Evolutionary conservation across 352 stramenopile genomes (phyloP).

Genomic region (Globisporangium recalcitrans): DNA sequence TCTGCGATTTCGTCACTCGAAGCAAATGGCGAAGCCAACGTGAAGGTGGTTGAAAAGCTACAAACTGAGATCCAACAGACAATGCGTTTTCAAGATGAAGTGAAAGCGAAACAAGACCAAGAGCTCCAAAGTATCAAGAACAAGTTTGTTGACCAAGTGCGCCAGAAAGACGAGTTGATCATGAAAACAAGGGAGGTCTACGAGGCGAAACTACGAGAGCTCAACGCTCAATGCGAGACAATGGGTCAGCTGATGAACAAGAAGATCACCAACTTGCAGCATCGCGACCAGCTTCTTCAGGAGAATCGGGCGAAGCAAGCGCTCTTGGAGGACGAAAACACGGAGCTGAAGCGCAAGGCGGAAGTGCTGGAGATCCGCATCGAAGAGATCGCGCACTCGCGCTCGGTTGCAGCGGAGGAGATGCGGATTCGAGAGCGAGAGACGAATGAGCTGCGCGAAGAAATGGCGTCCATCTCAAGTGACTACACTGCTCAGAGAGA

Average conservation of each 20-base stretch:
- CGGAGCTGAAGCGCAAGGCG: slow-evolving; percentile 67
- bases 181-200: slow-evolving; percentile 55
- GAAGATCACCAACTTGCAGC: slow-evolving; percentile 55
- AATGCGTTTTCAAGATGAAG: slow-evolving; percentile 44
- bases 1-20: slow-evolving; percentile 48
- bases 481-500: slow-evolving; percentile 66
- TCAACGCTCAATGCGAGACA: slow-evolving; percentile 60
- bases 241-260: slow-evolving; percentile 78
- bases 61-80: slow-evolving; percentile 59
- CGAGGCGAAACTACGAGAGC: slow-evolving; percentile 55
- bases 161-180: slow-evolving; percentile 58
- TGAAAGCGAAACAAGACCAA: slow-evolving; percentile 57
- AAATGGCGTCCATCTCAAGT: slow-evolving; percentile 56
- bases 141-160: slow-evolving; percentile 61
- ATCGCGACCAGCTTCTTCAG: slow-evolving; percentile 65
- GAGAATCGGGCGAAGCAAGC: slow-evolving; percentile 51
- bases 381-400: slow-evolving; percentile 65
- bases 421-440: slow-evolving; percentile 61
- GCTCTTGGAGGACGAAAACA: slow-evolving; percentile 70
- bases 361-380: slow-evolving; percentile 72
- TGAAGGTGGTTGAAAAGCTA: slow-evolving; percentile 45
- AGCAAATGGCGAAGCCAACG: slow-evolving; percentile 36
- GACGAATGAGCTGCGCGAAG: slow-evolving; percentile 45
- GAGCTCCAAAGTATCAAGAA: slow-evolving; percentile 49
- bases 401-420: slow-evolving; percentile 52